These are phyloP conservation scores for Papiliotrema fonsecae DNA, from an alignment of 1,284 basidiomycete species.

Conservation along the genomic window DNA sequence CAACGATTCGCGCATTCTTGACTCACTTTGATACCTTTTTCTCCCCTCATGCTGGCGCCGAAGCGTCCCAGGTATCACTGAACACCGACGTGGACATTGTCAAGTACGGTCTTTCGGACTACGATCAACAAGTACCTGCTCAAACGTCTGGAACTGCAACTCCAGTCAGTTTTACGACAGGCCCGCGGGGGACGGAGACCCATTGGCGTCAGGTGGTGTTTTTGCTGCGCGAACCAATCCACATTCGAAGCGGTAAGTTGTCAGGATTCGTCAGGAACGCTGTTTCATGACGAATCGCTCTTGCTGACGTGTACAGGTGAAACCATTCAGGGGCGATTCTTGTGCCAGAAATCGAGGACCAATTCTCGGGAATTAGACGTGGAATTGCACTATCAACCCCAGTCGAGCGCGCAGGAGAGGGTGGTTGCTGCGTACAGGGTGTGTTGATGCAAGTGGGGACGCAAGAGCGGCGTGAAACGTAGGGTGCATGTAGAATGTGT, in stretches of 20 bases:
- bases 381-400: conserved; percentile 67
- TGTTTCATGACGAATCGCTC: background rate
- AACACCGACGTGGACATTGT: conserved; percentile 32
- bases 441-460: no score
- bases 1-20: conserved; percentile 72
- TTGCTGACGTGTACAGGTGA: conserved; percentile 54
- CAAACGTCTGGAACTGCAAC: background rate
- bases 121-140: background rate
- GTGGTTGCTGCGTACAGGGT: conserved; percentile 35
- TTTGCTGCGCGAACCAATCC: conserved; percentile 72
- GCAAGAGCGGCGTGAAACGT: no score
- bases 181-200: conserved; percentile 74
- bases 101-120: conserved; percentile 30
- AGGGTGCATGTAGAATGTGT: no score
- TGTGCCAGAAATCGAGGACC: conserved; percentile 70
- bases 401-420: conserved; percentile 3
- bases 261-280: background rate
- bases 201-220: conserved; percentile 98
- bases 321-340: conserved; percentile 72
- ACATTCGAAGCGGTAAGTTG: conserved; percentile 62
- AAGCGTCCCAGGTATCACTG: conserved; percentile 51
- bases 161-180: conserved; percentile 82
- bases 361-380: conserved; percentile 87
- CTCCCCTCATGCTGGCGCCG: conserved; percentile 54
- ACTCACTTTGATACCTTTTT: conserved; percentile 97